Percentiles rank a stretch among this genome's conserved stretches.
Evolutionary conservation across 257 asterid species (phyloP).

Genomic region (Ballota nigra): DNA sequence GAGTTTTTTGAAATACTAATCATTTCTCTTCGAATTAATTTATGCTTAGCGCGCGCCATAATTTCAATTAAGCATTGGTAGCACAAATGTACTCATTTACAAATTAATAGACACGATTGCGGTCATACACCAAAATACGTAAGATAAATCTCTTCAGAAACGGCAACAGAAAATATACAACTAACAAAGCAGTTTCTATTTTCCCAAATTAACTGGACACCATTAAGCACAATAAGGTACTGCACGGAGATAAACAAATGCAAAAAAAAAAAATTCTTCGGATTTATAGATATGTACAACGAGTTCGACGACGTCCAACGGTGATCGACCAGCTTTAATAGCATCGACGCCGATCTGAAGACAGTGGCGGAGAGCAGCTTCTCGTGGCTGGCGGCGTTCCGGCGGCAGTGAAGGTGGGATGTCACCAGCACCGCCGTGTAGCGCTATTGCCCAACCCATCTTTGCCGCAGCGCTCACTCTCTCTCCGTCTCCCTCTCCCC

Average conservation of each 20-base stretch:
- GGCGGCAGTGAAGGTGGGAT: conserved; percentile 62
- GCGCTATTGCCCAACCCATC: conserved; percentile 98
- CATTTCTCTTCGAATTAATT: not conserved
- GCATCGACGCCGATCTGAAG: conserved; percentile 78
- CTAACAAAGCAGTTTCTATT: not conserved
- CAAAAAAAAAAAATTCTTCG: not conserved
- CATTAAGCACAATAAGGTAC: not conserved
- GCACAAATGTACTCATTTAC: not conserved
- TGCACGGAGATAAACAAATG: not conserved
- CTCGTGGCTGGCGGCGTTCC: conserved; percentile 67
- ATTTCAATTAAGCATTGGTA: not conserved
- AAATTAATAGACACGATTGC: not conserved
- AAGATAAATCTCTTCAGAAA: not conserved
- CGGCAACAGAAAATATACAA: not conserved
- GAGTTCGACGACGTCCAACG: conserved; percentile 86
- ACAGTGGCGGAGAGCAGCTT: conserved; percentile 65
- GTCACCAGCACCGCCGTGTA: conserved; percentile 96
- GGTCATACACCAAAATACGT: not conserved
- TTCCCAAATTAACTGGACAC: not conserved
- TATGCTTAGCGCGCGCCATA: not conserved
- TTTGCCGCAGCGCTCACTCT: not conserved
- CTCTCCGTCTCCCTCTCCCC: not conserved
- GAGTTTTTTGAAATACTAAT: not conserved
- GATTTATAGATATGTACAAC: conserved; percentile 41
- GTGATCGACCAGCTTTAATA: conserved; percentile 63